Percentiles rank a stretch among this genome's conserved stretches.
These are phyloP conservation scores for Darksidea phi DNA, from an alignment of 495 filamentous ascomycete genomes.

Conservation along the genomic window DNA sequence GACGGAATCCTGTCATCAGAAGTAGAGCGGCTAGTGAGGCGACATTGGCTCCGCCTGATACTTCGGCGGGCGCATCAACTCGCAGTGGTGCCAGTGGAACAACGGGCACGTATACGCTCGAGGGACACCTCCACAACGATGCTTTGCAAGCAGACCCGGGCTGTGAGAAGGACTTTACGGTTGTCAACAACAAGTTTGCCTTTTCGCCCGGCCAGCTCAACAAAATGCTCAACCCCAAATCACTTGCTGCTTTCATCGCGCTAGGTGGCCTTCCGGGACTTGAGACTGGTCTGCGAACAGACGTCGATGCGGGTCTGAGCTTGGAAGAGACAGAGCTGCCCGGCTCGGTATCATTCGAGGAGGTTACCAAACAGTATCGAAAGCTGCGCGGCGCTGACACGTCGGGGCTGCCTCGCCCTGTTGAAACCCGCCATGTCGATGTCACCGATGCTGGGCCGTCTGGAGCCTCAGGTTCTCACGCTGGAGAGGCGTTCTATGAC, in stretches of 20 bases:
- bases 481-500: slow-evolving; percentile 55
- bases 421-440: slow-evolving; percentile 30
- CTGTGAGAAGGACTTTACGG: slow-evolving; percentile 67
- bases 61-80: slow-evolving; percentile 17
- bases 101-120: slow-evolving; percentile 8
- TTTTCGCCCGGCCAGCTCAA: slow-evolving; percentile 78
- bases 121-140: slow-evolving; percentile 48
- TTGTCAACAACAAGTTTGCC: slow-evolving; percentile 75
- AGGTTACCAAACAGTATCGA: slow-evolving; percentile 47
- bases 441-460: slow-evolving; percentile 38
- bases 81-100: slow-evolving; percentile 10
- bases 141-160: slow-evolving; percentile 67
- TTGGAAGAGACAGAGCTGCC: slow-evolving; percentile 67
- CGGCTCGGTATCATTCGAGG: slow-evolving; percentile 65
- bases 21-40: slow-evolving; percentile 25
- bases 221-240: slow-evolving; percentile 84
- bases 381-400: slow-evolving; percentile 11
- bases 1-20: not conserved
- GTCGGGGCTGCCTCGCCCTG: slow-evolving; percentile 21
- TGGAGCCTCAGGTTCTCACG: slow-evolving; percentile 32
- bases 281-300: slow-evolving; percentile 72
- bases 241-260: slow-evolving; percentile 69
- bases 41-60: slow-evolving; percentile 17
- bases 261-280: slow-evolving; percentile 75
- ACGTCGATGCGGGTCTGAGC: slow-evolving; percentile 66